Conservation (phyloP, 1,139 yeast genomes). For the Taphrina communis region DNA sequence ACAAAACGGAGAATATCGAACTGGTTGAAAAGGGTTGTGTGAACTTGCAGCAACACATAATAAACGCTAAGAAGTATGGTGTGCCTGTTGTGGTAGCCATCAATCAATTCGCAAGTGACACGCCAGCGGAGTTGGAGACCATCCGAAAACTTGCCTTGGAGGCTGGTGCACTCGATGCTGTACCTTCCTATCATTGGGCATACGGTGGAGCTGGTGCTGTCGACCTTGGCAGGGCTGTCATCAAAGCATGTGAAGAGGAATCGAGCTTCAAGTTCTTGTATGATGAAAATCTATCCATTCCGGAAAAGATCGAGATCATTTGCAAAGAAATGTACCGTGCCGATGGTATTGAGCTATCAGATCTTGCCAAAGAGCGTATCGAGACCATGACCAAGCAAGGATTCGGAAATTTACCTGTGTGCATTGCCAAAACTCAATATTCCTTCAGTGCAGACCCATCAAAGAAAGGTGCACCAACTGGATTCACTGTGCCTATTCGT, state of each 20-base stretch:
- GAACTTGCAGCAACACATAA: conserved; percentile 88
- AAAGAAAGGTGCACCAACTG: conserved; percentile 93
- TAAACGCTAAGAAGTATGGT: conserved; percentile 83
- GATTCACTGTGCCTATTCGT: conserved; percentile 91
- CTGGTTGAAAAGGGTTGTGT: conserved; percentile 83
- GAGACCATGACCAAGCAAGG: conserved; percentile 88
- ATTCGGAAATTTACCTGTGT: conserved; percentile 87
- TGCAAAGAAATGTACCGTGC: conserved; percentile 96
- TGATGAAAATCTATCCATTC: conserved; percentile 69
- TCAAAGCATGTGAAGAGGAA: conserved; percentile 67
- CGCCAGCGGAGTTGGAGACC: conserved; percentile 80
- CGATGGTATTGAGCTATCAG: conserved; percentile 80
- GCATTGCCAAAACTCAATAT: conserved; percentile 98
- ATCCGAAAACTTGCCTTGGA: conserved; percentile 81
- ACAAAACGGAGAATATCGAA: conserved; percentile 83
- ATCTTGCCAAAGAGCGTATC: conserved; percentile 82
- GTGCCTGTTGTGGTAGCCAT: conserved; percentile 96
- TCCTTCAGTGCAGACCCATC: conserved; percentile 93
- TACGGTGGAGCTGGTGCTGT: conserved; percentile 97
- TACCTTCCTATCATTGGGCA: conserved; percentile 97
- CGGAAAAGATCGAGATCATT: conserved; percentile 79
- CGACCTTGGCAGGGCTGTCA: conserved; percentile 82
- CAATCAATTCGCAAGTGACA: conserved; percentile 86
- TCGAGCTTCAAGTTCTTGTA: conserved; percentile 72
- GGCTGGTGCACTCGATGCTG: conserved; percentile 96